Conservation (phyloP, 1,284 basidiomycete species). For the Pascua sp. region DNA sequence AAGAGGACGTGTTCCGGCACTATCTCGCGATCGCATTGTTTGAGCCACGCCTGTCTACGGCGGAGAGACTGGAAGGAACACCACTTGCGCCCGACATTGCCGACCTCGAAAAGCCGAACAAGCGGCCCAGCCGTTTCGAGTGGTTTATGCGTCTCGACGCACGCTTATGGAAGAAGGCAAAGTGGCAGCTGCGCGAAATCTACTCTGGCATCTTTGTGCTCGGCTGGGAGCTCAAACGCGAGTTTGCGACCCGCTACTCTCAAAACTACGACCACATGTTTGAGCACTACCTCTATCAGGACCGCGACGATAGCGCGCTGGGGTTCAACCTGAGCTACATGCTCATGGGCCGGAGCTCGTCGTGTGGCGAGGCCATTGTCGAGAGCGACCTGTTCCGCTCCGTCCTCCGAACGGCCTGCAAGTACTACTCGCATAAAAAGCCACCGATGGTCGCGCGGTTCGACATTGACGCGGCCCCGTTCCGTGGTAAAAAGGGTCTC, state of each 20-base stretch:
- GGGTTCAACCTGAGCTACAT: constrained; percentile 89
- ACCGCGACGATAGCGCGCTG: constrained; percentile 81
- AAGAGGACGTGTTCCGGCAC: constrained; percentile 68
- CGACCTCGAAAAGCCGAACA: constrained; percentile 6
- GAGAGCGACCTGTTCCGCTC: constrained; percentile 68
- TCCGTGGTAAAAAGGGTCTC: constrained; percentile 91
- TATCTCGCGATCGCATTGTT: constrained; percentile 24
- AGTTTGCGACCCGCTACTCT: constrained; percentile 70
- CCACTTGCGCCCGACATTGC: constrained; percentile 11
- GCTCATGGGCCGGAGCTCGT: constrained; percentile 81
- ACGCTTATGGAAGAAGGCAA: constrained; percentile 42
- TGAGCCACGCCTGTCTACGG: constrained; percentile 12
- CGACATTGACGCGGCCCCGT: constrained; percentile 76
- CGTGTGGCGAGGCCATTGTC: constrained; percentile 68
- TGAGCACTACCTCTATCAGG: constrained; percentile 83
- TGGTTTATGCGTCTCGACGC: constrained; percentile 44
- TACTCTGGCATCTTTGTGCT: constrained; percentile 31
- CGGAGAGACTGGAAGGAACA: constrained; percentile 12
- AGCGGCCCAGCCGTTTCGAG: constrained; percentile 24
- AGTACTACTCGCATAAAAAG: constrained; percentile 60
- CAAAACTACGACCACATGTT: constrained; percentile 80
- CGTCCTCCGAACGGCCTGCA: constrained; percentile 72
- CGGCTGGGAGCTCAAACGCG: constrained; percentile 30
- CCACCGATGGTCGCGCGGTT: constrained; percentile 41
- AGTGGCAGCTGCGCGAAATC: constrained; percentile 43